Evolutionary conservation across 768 basidiomycete genomes (phyloP).

Genomic region (Suillus spraguei): DNA sequence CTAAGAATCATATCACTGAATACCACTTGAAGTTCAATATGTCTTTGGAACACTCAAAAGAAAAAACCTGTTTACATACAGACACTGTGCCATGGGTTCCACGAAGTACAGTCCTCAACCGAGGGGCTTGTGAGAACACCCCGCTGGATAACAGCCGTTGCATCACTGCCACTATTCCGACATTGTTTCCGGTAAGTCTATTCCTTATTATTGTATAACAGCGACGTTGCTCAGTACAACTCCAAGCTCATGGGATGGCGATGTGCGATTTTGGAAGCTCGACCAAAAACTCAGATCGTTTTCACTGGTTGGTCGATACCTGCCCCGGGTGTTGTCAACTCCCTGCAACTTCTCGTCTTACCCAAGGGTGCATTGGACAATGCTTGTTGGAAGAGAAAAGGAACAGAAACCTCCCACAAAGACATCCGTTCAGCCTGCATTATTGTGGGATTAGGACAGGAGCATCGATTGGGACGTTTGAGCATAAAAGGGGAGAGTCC

Average conservation of each 20-base stretch:
- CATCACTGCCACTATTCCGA: slow-evolving; percentile 87
- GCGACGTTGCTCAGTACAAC: slow-evolving; percentile 8
- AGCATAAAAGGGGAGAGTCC: slow-evolving; percentile 66
- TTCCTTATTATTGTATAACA: neutral
- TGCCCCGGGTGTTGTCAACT: slow-evolving; percentile 85
- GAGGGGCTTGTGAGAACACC: slow-evolving; percentile 78
- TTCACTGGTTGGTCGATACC: slow-evolving; percentile 59
- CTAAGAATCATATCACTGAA: slow-evolving; percentile 9
- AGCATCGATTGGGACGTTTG: slow-evolving; percentile 88
- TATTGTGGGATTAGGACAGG: slow-evolving; percentile 82
- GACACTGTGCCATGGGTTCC: slow-evolving; percentile 84
- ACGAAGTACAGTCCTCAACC: slow-evolving; percentile 67
- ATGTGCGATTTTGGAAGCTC: slow-evolving; percentile 89
- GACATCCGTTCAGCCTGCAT: slow-evolving; percentile 32
- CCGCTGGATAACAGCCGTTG: slow-evolving; percentile 90
- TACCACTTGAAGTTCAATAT: slow-evolving; percentile 61
- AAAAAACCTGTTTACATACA: slow-evolving; percentile 94
- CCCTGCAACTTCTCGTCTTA: slow-evolving; percentile 75
- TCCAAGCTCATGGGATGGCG: slow-evolving; percentile 90
- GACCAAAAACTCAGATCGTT: slow-evolving; percentile 81
- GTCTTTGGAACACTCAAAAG: slow-evolving; percentile 87
- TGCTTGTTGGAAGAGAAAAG: slow-evolving; percentile 43
- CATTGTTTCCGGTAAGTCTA: slow-evolving; percentile 73
- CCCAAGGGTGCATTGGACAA: slow-evolving; percentile 43
- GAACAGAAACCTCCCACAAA: slow-evolving; percentile 15